Percentiles rank a stretch among this genome's conserved stretches.
phyloP scores from a whole-genome alignment of 2,329 filamentous ascomycete genomes.

The Curvularia sp. region DNA sequence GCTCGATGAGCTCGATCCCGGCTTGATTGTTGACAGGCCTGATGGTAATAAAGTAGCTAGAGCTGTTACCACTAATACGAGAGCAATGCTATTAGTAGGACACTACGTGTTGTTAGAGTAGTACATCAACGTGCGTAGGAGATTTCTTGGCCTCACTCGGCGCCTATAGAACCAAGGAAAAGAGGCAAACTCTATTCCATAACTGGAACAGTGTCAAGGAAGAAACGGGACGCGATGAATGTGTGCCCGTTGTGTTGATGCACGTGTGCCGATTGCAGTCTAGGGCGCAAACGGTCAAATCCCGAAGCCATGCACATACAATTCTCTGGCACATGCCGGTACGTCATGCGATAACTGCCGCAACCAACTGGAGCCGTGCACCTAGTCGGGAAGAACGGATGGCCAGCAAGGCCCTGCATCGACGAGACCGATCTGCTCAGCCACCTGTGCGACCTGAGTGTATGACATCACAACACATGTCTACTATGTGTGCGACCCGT shows the following conservation, averaged over 20 bases:
- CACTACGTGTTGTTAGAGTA: no score
- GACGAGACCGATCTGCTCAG: conserved; percentile 15
- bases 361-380: conserved; percentile 1
- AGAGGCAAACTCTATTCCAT: no score
- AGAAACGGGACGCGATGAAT: no score
- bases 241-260: not conserved
- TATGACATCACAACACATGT: conserved; percentile 35
- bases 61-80: no score
- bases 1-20: no score
- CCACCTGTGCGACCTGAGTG: conserved; percentile 4
- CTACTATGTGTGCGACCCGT: not conserved
- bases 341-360: conserved; percentile 9
- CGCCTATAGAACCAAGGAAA: no score
- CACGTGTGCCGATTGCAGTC: not conserved
- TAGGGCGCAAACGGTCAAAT: not conserved
- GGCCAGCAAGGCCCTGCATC: conserved; percentile 15
- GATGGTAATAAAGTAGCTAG: no score
- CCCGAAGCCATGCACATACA: not conserved
- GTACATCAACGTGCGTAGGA: no score
- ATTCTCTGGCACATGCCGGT: not conserved
- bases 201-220: no score
- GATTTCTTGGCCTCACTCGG: no score
- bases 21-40: no score
- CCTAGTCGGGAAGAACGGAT: not conserved
- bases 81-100: no score